Evolutionary conservation across 371 early-diverging fungal genomes (phyloP).

Genomic region (Mucor irregularis): DNA sequence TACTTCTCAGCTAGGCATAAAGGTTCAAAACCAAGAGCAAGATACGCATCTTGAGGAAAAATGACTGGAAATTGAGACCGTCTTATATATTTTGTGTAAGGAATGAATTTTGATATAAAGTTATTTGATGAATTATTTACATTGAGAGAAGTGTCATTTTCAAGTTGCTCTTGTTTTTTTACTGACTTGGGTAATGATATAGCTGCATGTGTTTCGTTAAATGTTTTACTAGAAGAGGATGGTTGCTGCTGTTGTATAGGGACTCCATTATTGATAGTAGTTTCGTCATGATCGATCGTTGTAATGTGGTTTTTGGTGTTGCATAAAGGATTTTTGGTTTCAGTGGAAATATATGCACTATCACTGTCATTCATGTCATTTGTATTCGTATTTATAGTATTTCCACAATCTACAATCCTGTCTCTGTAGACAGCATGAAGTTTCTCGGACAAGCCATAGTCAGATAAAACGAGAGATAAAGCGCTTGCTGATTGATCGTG

Average conservation of each 20-base stretch:
- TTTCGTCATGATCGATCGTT: constrained; percentile 2
- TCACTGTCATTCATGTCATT: background rate
- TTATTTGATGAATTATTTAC: constrained; percentile 9
- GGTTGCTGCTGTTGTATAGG: no score
- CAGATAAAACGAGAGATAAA: constrained; percentile 41
- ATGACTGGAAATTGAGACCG: constrained; percentile 37
- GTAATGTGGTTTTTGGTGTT: background rate
- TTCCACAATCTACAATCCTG: constrained; percentile 54
- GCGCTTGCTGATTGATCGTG: constrained; percentile 59
- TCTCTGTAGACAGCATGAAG: constrained; percentile 49
- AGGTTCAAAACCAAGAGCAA: constrained; percentile 38
- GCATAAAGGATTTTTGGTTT: no score
- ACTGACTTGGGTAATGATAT: constrained; percentile 4
- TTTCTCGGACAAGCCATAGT: constrained; percentile 48
- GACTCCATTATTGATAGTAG: background rate
- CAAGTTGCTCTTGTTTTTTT: background rate
- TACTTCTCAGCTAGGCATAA: constrained; percentile 54
- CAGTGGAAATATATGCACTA: constrained; percentile 6
- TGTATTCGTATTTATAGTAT: background rate
- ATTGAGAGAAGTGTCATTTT: constrained; percentile 4
- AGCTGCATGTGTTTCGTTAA: constrained; percentile 25
- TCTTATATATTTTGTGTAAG: constrained; percentile 50
- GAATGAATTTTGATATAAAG: constrained; percentile 25
- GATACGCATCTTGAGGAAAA: constrained; percentile 27
- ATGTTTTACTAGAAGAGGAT: no score